These are phyloP conservation scores for Daldinia concentrica DNA, from an alignment of 495 filamentous ascomycete species.

Conservation along the genomic window DNA sequence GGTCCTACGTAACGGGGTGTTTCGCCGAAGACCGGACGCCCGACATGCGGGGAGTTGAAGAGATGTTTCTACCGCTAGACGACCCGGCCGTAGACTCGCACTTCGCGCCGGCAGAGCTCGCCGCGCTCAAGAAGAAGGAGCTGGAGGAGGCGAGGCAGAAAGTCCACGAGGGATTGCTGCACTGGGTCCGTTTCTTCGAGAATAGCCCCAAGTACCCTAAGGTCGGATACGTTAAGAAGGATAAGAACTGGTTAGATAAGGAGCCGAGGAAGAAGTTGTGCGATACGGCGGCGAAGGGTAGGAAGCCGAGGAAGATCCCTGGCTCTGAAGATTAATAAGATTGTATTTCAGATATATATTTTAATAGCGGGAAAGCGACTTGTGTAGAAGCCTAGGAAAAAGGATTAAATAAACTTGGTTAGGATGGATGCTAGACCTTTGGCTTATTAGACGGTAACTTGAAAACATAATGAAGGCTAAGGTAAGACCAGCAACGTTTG, in stretches of 20 bases:
- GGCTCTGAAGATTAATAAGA: conserved; percentile 31
- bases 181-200: conserved; percentile 81
- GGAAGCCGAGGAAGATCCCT: conserved; percentile 54
- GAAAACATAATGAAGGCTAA: too few species aligned
- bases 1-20: conserved; percentile 96
- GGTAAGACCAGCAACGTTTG: neutral
- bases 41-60: conserved; percentile 86
- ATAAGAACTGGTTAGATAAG: conserved; percentile 57
- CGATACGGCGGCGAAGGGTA: conserved; percentile 53
- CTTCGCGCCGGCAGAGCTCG: conserved; percentile 62
- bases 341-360: neutral
- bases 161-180: conserved; percentile 65
- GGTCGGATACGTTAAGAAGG: conserved; percentile 70
- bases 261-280: conserved; percentile 57
- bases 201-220: conserved; percentile 77
- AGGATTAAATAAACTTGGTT: neutral
- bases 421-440: neutral
- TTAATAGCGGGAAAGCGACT: conserved; percentile 9
- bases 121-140: conserved; percentile 63
- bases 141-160: conserved; percentile 60
- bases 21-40: conserved; percentile 84
- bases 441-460: too few species aligned
- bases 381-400: neutral
- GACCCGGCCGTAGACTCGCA: conserved; percentile 63
- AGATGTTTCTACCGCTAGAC: conserved; percentile 84